Base-by-base conservation (phyloP, 2,329 filamentous ascomycete genomes). In the Nannizzia gypsea region DNA sequence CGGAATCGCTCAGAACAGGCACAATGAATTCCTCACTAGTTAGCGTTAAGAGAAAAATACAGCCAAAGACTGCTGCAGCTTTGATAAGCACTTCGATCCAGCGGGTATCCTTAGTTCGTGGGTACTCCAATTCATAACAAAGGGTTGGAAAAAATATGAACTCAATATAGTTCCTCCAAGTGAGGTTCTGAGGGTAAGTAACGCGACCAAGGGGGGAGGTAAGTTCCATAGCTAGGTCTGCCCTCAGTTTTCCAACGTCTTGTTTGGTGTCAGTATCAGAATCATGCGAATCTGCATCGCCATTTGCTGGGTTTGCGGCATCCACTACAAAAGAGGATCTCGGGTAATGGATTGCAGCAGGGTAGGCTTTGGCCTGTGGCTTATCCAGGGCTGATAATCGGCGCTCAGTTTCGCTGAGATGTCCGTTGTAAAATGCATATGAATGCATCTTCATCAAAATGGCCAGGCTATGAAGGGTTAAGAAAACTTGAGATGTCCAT, bases 371-470 rank as follows among this genome's bases (percentile, higher is more conserved):
- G 4, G 66, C 82, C 3, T 81, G 83, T n/a, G 82, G 81, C 1
- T 90, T 90, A 72, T 99, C 93, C 36, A 99, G 84, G 44, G 84
- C 84, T 60, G 82, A 83, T 11, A 99, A 80, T 9, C 90, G 86
- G 69, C 87, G 85, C 72, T 95, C 83, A 0, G 90, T 95, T 72
- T 93, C 89, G 66, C 87, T 89, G 15, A 99, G 79, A 72, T 99
- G 93, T 9, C 93, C 93, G 68, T 96, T 97, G 77, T 99, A 99
- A 73, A 97, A 99, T 24, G 90, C 88, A 70, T 96, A 99, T 4
- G 91, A 96, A 73, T 99, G 93, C 84, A 97, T 93, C 79, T 99
- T 99, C 93, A 99, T 99, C 57, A 96, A 84, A 20, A 99, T 80
- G 6, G 89, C 87, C 74, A 99, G 84, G 48, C 90, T 87, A 73